Percentiles rank a stretch among this genome's conserved stretches.
phyloP scores from a whole-genome alignment of 2,329 filamentous ascomycete species.

The Nannizziopsis arthrosporioides region DNA sequence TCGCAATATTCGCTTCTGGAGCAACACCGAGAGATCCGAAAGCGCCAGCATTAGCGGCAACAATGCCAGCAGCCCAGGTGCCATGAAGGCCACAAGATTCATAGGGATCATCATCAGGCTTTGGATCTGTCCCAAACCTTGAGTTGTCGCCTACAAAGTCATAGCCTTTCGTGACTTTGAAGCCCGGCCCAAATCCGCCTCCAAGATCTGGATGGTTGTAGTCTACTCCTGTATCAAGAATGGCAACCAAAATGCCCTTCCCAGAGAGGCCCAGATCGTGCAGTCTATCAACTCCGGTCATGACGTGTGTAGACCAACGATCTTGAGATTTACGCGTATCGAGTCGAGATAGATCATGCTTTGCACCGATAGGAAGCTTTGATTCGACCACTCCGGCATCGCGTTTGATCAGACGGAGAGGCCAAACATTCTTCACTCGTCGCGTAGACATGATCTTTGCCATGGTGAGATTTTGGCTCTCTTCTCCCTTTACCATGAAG shows the following conservation, averaged over 20 bases:
- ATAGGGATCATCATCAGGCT: constrained; percentile 43
- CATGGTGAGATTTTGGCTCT: not conserved
- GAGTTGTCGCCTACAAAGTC: constrained; percentile 47
- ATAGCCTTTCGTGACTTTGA: constrained; percentile 46
- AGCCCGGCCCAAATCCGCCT: constrained; percentile 51
- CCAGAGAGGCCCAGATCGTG: constrained; percentile 10
- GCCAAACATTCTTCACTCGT: constrained; percentile 8
- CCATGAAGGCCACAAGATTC: constrained; percentile 49
- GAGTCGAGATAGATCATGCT: not conserved
- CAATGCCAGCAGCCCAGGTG: constrained; percentile 51
- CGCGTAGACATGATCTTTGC: not conserved
- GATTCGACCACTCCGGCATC: constrained; percentile 1
- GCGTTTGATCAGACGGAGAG: constrained; percentile 3
- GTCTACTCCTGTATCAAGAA: constrained; percentile 37
- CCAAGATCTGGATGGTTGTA: constrained; percentile 53
- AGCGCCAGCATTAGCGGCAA: constrained; percentile 46
- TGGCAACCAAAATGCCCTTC: constrained; percentile 14
- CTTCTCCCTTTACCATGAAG: not conserved
- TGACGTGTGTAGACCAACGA: constrained; percentile 8
- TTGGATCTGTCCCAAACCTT: constrained; percentile 21
- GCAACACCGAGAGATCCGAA: constrained; percentile 49
- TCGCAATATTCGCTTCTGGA: constrained; percentile 44
- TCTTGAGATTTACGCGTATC: not conserved
- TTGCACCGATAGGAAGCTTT: constrained; percentile 2
- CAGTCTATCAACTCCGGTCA: constrained; percentile 13